Evolutionary conservation across 768 basidiomycete species (phyloP).

Genomic region (Paxillus ammoniavirescens): DNA sequence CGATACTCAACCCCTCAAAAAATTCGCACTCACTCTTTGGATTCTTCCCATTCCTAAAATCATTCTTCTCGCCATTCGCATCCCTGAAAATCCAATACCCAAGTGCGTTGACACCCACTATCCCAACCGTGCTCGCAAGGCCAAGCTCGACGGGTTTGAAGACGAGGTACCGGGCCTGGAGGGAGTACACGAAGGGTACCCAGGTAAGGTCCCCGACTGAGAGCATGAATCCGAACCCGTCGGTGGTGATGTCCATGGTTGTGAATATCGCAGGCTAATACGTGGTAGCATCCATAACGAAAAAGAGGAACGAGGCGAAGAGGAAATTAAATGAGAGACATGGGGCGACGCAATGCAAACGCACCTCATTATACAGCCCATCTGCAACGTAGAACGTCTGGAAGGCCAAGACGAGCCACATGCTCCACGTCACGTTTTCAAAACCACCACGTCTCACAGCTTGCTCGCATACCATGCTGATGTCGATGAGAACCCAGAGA

Average conservation of each 20-base stretch:
- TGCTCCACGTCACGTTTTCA: slow-evolving; percentile 74
- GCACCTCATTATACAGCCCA: slow-evolving; percentile 87
- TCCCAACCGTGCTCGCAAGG: slow-evolving; percentile 45
- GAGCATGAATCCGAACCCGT: slow-evolving; percentile 99
- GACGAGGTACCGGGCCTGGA: slow-evolving; percentile 95
- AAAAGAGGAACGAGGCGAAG: not conserved
- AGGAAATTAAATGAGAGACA: slow-evolving; percentile 10
- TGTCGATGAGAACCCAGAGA: slow-evolving; percentile 90
- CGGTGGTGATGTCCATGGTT: slow-evolving; percentile 96
- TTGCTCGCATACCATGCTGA: slow-evolving; percentile 90
- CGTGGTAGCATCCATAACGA: not conserved
- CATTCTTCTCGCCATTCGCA: slow-evolving; percentile 92
- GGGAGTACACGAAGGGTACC: slow-evolving; percentile 92
- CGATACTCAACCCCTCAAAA: not conserved
- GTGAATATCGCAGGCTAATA: slow-evolving; percentile 81
- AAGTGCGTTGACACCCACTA: slow-evolving; percentile 61
- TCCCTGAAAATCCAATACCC: slow-evolving; percentile 92
- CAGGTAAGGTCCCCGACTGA: slow-evolving; percentile 87
- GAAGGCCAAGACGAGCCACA: slow-evolving; percentile 86
- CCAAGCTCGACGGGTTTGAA: slow-evolving; percentile 84
- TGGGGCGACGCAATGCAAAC: not conserved
- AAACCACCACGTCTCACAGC: slow-evolving; percentile 73
- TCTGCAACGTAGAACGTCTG: slow-evolving; percentile 88
- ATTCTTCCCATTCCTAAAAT: slow-evolving; percentile 91
- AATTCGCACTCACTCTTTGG: slow-evolving; percentile 71